phyloP scores from a whole-genome alignment of 768 basidiomycete species.

The Flagelloscypha sp. region DNA sequence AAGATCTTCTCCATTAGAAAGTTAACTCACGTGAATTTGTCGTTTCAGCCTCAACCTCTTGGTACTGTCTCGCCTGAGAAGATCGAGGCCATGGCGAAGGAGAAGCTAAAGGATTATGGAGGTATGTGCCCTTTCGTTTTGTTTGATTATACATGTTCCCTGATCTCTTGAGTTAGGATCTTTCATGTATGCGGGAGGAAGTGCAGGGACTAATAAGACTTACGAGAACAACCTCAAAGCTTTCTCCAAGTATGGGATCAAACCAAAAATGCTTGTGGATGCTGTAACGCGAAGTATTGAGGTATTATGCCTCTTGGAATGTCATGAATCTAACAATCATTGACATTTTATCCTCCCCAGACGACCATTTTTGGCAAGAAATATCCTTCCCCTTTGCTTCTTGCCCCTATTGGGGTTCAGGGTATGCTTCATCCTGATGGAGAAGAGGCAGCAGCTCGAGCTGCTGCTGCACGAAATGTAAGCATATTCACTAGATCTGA shows the following conservation, averaged over 20 bases:
- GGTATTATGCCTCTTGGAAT: slow-evolving; percentile 25
- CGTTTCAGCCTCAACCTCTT: slow-evolving; percentile 39
- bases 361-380: slow-evolving; percentile 65
- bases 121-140: slow-evolving; percentile 26
- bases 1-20: no score
- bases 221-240: slow-evolving; percentile 57
- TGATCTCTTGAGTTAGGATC: slow-evolving; percentile 30
- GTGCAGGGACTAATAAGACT: slow-evolving; percentile 65
- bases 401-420: slow-evolving; percentile 76
- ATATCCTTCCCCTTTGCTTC: slow-evolving; percentile 50
- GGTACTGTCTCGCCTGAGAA: slow-evolving; percentile 56
- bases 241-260: slow-evolving; percentile 60
- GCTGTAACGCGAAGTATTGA: slow-evolving; percentile 50
- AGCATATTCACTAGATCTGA: no score
- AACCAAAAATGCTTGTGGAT: slow-evolving; percentile 73
- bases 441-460: slow-evolving; percentile 63
- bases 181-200: slow-evolving; percentile 71
- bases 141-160: neutral
- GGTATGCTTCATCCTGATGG: slow-evolving; percentile 63
- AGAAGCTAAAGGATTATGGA: slow-evolving; percentile 48
- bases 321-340: neutral
- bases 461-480: slow-evolving; percentile 54
- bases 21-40: no score
- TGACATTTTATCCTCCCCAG: slow-evolving; percentile 22
- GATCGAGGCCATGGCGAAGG: slow-evolving; percentile 59